A percentile compares a stretch with the other conserved stretches of the same genome.
These are phyloP conservation scores for Carex littledalei DNA, from an alignment of 176 grass and related monocot genomes.

Conservation along the genomic window DNA sequence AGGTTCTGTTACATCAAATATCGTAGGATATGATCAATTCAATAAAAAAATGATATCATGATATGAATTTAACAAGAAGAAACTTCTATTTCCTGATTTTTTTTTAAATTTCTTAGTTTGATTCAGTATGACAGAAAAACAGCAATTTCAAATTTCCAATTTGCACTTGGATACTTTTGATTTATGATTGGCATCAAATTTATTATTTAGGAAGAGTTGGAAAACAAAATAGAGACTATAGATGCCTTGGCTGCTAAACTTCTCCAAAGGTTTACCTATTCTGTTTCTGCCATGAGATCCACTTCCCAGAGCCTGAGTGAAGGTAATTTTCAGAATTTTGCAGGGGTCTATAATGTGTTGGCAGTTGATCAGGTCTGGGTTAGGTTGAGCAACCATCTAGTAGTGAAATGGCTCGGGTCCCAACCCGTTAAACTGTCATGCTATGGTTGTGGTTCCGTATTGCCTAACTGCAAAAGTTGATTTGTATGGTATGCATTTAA, in stretches of 20 bases:
- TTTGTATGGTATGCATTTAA: neutral
- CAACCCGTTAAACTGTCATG: neutral
- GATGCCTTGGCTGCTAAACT: conserved; percentile 82
- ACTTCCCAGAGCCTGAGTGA: conserved; percentile 53
- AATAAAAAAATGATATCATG: neutral
- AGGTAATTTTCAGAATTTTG: conserved; percentile 35
- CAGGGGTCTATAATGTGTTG: neutral
- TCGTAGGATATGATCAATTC: neutral
- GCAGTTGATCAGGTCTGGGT: neutral
- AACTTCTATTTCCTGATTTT: neutral
- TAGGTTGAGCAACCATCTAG: neutral
- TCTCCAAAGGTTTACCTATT: conserved; percentile 79
- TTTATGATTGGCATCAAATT: neutral
- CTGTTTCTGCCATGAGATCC: conserved; percentile 68
- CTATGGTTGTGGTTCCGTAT: neutral
- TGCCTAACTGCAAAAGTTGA: neutral
- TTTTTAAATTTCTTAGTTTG: neutral
- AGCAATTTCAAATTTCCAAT: conserved; percentile 19
- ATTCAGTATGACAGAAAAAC: conserved; percentile 41
- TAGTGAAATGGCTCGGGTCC: neutral
- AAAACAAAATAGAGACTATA: conserved; percentile 89
- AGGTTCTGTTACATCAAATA: neutral
- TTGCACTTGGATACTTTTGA: neutral
- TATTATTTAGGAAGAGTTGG: conserved; percentile 59
- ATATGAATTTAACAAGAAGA: neutral